These are phyloP conservation scores for Phaeosphaeriaceae sp. DNA, from an alignment of 2,329 filamentous ascomycete genomes.

Conservation along the genomic window DNA sequence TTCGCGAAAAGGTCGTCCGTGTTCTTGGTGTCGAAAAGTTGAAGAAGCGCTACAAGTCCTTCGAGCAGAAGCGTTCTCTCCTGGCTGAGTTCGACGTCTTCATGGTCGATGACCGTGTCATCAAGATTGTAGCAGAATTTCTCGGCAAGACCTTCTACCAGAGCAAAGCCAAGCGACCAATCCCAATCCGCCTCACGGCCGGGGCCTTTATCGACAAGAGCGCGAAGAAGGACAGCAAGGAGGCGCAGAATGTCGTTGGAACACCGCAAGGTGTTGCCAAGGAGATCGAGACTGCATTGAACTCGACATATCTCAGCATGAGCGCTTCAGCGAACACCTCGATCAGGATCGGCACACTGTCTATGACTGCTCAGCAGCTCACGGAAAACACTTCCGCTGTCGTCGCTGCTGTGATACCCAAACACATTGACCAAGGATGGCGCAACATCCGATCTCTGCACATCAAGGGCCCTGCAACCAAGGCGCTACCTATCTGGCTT, in stretches of 20 bases:
- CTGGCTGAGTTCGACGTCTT: constrained; percentile 90
- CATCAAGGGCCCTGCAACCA: constrained; percentile 88
- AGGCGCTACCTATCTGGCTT: constrained; percentile 91
- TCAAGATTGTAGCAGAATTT: constrained; percentile 72
- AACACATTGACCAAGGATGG: constrained; percentile 86
- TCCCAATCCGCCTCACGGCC: constrained; percentile 77
- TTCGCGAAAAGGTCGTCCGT: constrained; percentile 58
- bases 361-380: constrained; percentile 76
- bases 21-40: constrained; percentile 86
- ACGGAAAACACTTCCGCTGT: constrained; percentile 82
- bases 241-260: constrained; percentile 54
- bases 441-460: constrained; percentile 83
- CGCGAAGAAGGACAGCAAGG: constrained; percentile 43
- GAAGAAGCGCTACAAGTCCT: constrained; percentile 87
- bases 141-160: constrained; percentile 96
- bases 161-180: constrained; percentile 79
- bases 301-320: constrained; percentile 80
- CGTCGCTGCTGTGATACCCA: constrained; percentile 68
- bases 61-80: constrained; percentile 80
- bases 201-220: constrained; percentile 67
- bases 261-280: constrained; percentile 72
- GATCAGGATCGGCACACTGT: constrained; percentile 78
- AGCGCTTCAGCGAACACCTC: constrained; percentile 80
- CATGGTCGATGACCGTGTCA: constrained; percentile 87
- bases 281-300: constrained; percentile 80